Percentiles rank a stretch among this genome's conserved stretches.
These are phyloP conservation scores for Gossypium australe DNA, from an alignment of 345 rosid genomes.

Conservation along the genomic window DNA sequence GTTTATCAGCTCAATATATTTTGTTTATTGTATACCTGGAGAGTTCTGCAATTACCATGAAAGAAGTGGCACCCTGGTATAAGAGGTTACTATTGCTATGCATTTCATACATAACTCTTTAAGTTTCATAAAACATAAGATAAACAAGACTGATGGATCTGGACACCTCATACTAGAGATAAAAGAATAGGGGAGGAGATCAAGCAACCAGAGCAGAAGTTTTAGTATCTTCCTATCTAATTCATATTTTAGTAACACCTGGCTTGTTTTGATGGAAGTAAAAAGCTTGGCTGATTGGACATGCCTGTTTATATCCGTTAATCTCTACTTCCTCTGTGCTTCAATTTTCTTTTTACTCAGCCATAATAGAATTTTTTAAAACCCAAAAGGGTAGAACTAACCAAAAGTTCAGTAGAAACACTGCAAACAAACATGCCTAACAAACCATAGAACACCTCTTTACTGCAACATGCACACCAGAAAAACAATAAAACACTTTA, in stretches of 20 bases:
- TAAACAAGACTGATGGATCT: not conserved
- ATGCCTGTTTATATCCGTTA: not conserved
- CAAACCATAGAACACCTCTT: too few species aligned
- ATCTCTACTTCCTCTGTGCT: not conserved
- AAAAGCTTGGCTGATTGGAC: not conserved
- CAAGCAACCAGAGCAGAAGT: not conserved
- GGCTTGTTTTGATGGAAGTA: not conserved
- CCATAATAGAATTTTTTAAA: too few species aligned
- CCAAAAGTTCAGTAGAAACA: too few species aligned
- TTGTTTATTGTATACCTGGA: not conserved
- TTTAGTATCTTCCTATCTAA: not conserved
- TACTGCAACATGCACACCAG: too few species aligned
- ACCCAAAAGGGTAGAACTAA: too few species aligned
- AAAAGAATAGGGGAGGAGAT: not conserved
- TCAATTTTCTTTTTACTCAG: too few species aligned
- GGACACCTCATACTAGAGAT: not conserved
- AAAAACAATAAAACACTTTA: too few species aligned
- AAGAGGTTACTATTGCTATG: not conserved
- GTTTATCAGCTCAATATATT: not conserved
- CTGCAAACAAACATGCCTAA: too few species aligned
- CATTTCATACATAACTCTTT: not conserved
- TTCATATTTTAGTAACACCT: not conserved
- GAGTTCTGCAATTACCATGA: not conserved
- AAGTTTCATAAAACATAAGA: not conserved
- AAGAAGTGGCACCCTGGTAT: not conserved